Evolutionary conservation across 148 eudicot genomes (phyloP), one percentile per base, ranked within the genome.

Genomic region (Fagopyrum homotropicum): DNA sequence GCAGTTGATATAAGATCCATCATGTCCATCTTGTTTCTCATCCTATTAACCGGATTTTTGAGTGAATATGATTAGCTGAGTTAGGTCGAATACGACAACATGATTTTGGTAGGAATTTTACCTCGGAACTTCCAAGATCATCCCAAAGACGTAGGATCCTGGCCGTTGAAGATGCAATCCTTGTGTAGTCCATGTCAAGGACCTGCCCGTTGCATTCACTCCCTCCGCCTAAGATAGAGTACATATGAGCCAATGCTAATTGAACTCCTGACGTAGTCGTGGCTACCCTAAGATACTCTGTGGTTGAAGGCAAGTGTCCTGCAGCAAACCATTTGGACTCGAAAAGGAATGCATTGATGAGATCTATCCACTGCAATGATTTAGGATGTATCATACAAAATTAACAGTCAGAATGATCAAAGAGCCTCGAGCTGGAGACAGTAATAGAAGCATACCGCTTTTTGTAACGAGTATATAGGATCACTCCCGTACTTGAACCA

Each of bases 121-220:
- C 70, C 47, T 64, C 46, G 17, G 17, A 66, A 66, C 19, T 66
- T 66, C 71, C 71, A 15, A 35, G 71, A 66, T 66, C 94, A 77
- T 92, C 89, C 83, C 81, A 88, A 75, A 92, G 92, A 17, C 96
- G 91, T 73, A 86, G 83, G 77, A 92, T 87, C 48, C 83, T 80
- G 16, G 88, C 96, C 6, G 72, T 48, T 12, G 78, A 85, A 22
- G 86, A 75, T 11, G 76, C 72, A 44, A 90, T 82, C 10, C 44
- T 22, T 2, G 82, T 77, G 59, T 70, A 77, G 11, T 72, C 71
- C 22, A 74, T 68, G 43, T 35, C 47, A 35, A 35, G 47, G 45
- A 11, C 47, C n/a, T 30, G 72, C 29, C 30, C 29, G 10, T 57
- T 57, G 35, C 9, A 4, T 29, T 71, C 78, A 5, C 19, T 19